Percentiles rank a stretch among this genome's conserved stretches.
Evolutionary conservation across 495 filamentous ascomycete species (phyloP).

Genomic region (Glarea lozoyensis): DNA sequence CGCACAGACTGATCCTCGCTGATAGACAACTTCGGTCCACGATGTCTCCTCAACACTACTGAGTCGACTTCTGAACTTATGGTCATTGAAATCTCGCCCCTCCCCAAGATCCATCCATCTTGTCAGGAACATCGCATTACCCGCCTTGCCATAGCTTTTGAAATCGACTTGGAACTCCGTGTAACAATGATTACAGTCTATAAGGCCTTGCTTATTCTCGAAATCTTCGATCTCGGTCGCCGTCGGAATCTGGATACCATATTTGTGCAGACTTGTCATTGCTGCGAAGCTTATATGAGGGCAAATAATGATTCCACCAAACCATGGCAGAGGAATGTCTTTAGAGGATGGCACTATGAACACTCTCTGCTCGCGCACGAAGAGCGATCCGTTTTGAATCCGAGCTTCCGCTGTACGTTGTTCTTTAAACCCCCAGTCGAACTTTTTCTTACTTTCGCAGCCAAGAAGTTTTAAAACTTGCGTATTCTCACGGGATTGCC

Average conservation of each 20-base stretch:
- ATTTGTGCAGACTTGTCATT: conserved; percentile 1
- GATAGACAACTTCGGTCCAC: conserved; percentile 2
- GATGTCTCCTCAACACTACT: background rate
- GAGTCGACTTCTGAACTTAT: conserved; percentile 9
- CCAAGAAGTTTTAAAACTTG: conserved; percentile 4
- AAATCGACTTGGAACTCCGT: conserved; percentile 13
- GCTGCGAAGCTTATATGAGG: conserved; percentile 4
- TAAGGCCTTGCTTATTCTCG: conserved; percentile 9
- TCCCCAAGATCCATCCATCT: conserved; percentile 13
- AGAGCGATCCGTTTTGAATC: conserved; percentile 9
- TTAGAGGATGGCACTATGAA: conserved; percentile 7
- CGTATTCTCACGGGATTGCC: conserved; percentile 5
- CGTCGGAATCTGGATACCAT: conserved; percentile 10
- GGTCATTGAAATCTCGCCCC: conserved; percentile 3
- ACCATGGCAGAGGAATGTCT: conserved; percentile 8
- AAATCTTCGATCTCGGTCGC: conserved; percentile 4
- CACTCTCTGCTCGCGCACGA: conserved; percentile 11
- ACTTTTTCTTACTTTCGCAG: background rate
- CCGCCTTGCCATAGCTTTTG: conserved; percentile 4
- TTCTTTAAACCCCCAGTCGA: background rate
- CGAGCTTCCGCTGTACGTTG: conserved; percentile 3
- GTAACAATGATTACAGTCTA: conserved; percentile 10
- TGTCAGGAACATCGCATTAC: conserved; percentile 13
- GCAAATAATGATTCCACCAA: conserved; percentile 3
- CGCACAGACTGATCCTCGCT: conserved; percentile 11